A percentile compares a stretch with the other conserved stretches of the same genome.
phyloP scores from a whole-genome alignment of 2,329 filamentous ascomycete species.

The Diplodia corticola region DNA sequence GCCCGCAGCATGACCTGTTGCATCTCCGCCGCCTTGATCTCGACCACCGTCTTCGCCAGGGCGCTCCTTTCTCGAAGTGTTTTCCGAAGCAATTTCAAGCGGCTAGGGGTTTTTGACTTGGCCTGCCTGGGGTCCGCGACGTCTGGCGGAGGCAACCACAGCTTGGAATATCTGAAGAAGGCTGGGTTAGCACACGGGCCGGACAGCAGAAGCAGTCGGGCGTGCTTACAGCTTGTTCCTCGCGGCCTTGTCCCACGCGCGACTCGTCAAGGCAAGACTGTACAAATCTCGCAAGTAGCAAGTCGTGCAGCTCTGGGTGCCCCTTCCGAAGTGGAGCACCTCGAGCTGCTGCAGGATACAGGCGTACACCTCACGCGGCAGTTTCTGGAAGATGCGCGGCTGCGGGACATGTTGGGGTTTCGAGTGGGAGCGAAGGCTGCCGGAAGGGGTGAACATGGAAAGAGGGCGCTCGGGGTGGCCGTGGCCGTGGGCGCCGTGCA shows the following conservation, averaged over 20 bases:
- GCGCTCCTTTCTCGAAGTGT: conserved; percentile 54
- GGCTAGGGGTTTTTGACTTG: conserved; percentile 49
- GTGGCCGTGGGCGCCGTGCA: no score
- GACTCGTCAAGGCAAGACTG: conserved; percentile 55
- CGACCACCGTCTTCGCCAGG: conserved; percentile 54
- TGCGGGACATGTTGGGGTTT: conserved; percentile 24
- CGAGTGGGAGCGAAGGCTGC: neutral
- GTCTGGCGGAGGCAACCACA: conserved; percentile 49
- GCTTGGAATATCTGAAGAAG: conserved; percentile 50
- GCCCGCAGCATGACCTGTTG: conserved; percentile 42
- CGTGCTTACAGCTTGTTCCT: conserved; percentile 50
- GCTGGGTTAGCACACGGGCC: neutral
- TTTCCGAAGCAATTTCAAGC: conserved; percentile 56
- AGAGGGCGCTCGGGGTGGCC: neutral
- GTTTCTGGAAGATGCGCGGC: conserved; percentile 43
- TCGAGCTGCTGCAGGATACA: conserved; percentile 56
- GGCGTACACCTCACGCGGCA: conserved; percentile 58
- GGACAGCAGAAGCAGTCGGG: neutral
- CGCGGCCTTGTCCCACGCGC: conserved; percentile 57
- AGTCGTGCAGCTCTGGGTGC: conserved; percentile 47
- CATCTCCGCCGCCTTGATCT: conserved; percentile 55
- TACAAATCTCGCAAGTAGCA: conserved; percentile 58
- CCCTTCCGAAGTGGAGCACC: conserved; percentile 40
- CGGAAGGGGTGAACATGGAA: neutral
- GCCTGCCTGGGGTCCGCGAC: conserved; percentile 37